phyloP scores from a whole-genome alignment of 2,329 filamentous ascomycete genomes.

The Penicillium olsonii region DNA sequence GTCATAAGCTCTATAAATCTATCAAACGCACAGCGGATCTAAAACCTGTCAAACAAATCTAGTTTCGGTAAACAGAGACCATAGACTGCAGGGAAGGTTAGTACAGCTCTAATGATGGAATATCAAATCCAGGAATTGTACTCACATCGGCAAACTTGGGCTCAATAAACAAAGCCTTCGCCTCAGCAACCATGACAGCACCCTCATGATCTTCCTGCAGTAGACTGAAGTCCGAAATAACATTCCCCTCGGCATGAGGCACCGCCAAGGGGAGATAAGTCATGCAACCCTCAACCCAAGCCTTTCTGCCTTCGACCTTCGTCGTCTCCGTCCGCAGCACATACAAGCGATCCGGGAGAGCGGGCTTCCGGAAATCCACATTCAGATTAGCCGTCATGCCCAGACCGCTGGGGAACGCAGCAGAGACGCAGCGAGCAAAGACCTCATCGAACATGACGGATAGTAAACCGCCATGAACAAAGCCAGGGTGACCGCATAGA shows the following conservation, averaged over 20 bases:
- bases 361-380: constrained; percentile 38
- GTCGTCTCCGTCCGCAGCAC: constrained; percentile 35
- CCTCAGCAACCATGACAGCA: constrained; percentile 35
- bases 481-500: constrained; percentile 38
- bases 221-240: constrained; percentile 14
- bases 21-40: neutral
- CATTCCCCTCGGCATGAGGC: constrained; percentile 2
- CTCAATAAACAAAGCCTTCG: constrained; percentile 41
- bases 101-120: neutral
- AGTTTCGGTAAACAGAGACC: constrained; percentile 32
- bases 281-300: constrained; percentile 39
- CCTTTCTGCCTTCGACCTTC: constrained; percentile 39
- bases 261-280: constrained; percentile 23
- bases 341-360: constrained; percentile 34
- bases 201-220: constrained; percentile 23
- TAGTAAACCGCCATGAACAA: constrained; percentile 38
- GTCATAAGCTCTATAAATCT: constrained; percentile 4
- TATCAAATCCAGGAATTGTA: constrained; percentile 5
- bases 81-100: constrained; percentile 29
- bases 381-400: constrained; percentile 42
- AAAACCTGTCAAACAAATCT: neutral
- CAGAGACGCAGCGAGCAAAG: constrained; percentile 38
- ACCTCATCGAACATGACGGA: constrained; percentile 40
- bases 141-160: constrained; percentile 40
- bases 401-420: constrained; percentile 33